A percentile compares a stretch with the other conserved stretches of the same genome.
phyloP scores from a whole-genome alignment of 2,329 filamentous ascomycete species.

The Microdochium bolleyi region DNA sequence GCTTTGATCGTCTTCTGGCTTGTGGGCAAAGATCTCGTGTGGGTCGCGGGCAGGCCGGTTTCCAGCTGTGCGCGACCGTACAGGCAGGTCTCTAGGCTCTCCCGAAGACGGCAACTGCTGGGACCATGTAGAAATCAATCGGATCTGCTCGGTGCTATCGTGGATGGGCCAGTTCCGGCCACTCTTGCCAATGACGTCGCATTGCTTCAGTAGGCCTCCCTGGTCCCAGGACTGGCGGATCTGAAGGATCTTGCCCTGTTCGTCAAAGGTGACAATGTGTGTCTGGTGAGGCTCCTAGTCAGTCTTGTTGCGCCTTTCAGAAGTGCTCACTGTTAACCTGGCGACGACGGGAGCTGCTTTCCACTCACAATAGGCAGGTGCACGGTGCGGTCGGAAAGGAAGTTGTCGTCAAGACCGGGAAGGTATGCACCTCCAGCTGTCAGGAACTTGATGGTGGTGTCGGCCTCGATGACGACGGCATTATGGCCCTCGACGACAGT shows the following conservation, averaged over 20 bases:
- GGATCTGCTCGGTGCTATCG: constrained; percentile 76
- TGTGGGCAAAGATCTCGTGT: constrained; percentile 67
- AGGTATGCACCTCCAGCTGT: constrained; percentile 79
- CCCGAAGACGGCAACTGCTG: constrained; percentile 13
- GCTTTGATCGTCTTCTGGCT: constrained; percentile 50
- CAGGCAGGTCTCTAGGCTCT: constrained; percentile 25
- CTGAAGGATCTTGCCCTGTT: constrained; percentile 69
- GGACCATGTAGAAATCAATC: constrained; percentile 53
- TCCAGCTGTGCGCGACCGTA: constrained; percentile 42
- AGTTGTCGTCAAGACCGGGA: constrained; percentile 88
- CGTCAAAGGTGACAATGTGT: constrained; percentile 82
- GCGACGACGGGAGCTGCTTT: neutral
- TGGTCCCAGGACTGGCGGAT: constrained; percentile 95
- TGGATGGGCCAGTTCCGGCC: constrained; percentile 93
- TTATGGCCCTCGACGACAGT: constrained; percentile 63
- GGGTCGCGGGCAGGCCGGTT: constrained; percentile 52
- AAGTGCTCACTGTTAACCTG: too few relatives aligned
- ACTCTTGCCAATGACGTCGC: constrained; percentile 86
- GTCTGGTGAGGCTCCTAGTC: constrained; percentile 39
- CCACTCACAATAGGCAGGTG: constrained; percentile 72
- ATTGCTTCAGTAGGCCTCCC: constrained; percentile 81
- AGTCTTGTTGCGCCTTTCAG: too few relatives aligned
- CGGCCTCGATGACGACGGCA: constrained; percentile 67
- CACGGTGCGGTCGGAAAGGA: constrained; percentile 74
- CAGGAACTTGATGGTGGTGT: constrained; percentile 76